Percentiles rank a stretch among this genome's conserved stretches.
phyloP scores from a whole-genome alignment of 2,329 filamentous ascomycete species.

The Epichloe brachyelytri region DNA sequence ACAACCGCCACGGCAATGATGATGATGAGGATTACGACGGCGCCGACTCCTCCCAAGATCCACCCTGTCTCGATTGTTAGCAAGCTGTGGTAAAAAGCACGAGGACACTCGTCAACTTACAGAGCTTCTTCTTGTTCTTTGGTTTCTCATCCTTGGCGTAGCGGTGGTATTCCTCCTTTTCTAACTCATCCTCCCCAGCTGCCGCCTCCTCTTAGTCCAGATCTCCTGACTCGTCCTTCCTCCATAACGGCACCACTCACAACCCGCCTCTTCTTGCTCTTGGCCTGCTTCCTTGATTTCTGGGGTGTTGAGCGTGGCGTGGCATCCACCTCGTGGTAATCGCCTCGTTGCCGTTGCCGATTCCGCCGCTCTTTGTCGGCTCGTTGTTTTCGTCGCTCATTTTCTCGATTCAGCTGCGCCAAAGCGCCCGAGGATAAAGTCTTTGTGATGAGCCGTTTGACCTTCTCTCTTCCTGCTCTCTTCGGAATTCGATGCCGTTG shows the following conservation, averaged over 20 bases:
- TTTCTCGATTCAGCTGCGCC: slow-evolving; percentile 51
- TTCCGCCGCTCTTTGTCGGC: slow-evolving; percentile 20
- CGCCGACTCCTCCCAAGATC: slow-evolving; percentile 39
- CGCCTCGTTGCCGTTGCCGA: slow-evolving; percentile 6
- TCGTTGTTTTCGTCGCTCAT: slow-evolving; percentile 37
- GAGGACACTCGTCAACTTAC: slow-evolving; percentile 22
- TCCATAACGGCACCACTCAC: slow-evolving; percentile 59
- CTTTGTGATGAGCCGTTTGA: slow-evolving; percentile 11
- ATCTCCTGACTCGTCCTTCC: slow-evolving; percentile 39
- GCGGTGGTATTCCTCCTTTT: slow-evolving; percentile 36
- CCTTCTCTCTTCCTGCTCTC: slow-evolving; percentile 17
- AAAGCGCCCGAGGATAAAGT: slow-evolving; percentile 41
- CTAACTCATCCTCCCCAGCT: slow-evolving; percentile 28
- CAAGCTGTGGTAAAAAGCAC: neutral
- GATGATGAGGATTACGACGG: slow-evolving; percentile 50
- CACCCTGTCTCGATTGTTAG: slow-evolving; percentile 25
- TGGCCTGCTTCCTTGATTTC: slow-evolving; percentile 21
- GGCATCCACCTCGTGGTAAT: slow-evolving; percentile 2
- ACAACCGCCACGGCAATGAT: slow-evolving; percentile 55
- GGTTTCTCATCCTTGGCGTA: slow-evolving; percentile 30
- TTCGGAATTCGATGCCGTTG: slow-evolving; percentile 18
- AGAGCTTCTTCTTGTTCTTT: slow-evolving; percentile 47
- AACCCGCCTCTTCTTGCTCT: slow-evolving; percentile 43
- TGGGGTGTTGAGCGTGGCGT: slow-evolving; percentile 2
- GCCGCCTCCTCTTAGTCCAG: slow-evolving; percentile 31